Conservation (phyloP, 1,139 yeast genomes). For the Saccharomyces hybrid region DNA sequence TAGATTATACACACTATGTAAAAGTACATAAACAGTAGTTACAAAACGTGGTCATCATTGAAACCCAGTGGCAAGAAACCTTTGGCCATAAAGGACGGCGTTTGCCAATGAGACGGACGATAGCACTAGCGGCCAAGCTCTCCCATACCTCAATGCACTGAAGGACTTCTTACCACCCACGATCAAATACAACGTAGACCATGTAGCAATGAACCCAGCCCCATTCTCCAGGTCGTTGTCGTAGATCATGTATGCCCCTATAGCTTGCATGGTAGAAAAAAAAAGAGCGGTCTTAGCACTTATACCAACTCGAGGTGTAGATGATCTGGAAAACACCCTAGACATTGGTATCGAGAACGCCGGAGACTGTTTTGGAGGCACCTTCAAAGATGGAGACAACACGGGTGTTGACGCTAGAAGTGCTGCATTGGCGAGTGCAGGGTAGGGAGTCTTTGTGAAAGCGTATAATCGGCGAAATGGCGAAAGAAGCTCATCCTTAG, state of each 20-base stretch:
- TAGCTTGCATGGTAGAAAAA: constrained; percentile 64
- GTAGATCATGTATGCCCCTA: constrained; percentile 73
- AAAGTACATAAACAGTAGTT: not conserved
- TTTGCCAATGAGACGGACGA: constrained; percentile 55
- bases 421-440: constrained; percentile 43
- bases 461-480: constrained; percentile 26
- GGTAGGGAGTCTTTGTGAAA: constrained; percentile 44
- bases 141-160: constrained; percentile 37
- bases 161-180: constrained; percentile 65
- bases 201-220: constrained; percentile 79
- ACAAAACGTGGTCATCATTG: constrained; percentile 1
- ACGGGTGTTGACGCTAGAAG: constrained; percentile 42
- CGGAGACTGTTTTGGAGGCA: constrained; percentile 10
- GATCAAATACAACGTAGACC: constrained; percentile 72
- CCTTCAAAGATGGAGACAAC: constrained; percentile 28
- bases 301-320: constrained; percentile 36
- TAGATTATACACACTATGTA: not conserved
- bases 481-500: constrained; percentile 10
- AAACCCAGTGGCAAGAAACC: constrained; percentile 42
- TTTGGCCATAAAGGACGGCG: constrained; percentile 59
- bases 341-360: not conserved
- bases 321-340: not conserved
- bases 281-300: constrained; percentile 40
- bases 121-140: constrained; percentile 55
- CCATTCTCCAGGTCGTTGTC: constrained; percentile 83